Evolutionary conservation across 2,329 filamentous ascomycete genomes (phyloP).

Genomic region (Paraconiothyrium sp.): DNA sequence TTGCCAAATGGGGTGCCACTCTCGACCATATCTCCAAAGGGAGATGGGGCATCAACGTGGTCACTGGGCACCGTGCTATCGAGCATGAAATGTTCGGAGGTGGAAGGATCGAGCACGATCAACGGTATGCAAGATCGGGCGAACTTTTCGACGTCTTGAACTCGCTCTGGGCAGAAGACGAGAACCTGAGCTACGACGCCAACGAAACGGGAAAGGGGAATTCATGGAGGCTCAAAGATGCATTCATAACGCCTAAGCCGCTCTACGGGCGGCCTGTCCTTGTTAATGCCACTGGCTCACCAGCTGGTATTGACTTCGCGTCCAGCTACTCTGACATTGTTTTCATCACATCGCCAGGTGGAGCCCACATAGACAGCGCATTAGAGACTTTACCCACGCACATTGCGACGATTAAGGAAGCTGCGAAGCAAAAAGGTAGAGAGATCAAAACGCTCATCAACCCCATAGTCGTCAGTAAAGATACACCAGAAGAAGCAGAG

Average conservation of each 20-base stretch:
- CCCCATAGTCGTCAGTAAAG: not conserved
- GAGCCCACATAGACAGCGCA: constrained; percentile 1
- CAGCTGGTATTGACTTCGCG: constrained; percentile 2
- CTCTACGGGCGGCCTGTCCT: not conserved
- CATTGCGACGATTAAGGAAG: constrained; percentile 1
- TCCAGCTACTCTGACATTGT: constrained; percentile 1
- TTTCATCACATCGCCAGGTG: constrained; percentile 1
- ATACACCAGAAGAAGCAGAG: constrained; percentile 7
- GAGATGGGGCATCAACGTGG: not conserved
- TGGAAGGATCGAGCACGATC: constrained; percentile 1
- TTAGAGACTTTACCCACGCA: not conserved
- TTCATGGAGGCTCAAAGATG: not conserved
- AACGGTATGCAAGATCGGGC: not conserved
- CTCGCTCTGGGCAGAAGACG: constrained; percentile 7
- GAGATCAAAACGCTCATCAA: constrained; percentile 4
- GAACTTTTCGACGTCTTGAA: constrained; percentile 4
- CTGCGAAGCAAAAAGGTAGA: not conserved
- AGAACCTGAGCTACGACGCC: constrained; percentile 2
- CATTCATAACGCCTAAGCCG: not conserved
- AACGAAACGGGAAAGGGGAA: not conserved
- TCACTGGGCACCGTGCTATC: not conserved
- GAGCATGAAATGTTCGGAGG: constrained; percentile 4
- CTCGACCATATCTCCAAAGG: constrained; percentile 1
- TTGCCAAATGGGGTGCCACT: constrained; percentile 6
- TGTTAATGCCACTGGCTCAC: constrained; percentile 1